These are phyloP conservation scores for Xerocomellus amylosporus DNA, from an alignment of 768 basidiomycete genomes.

Conservation along the genomic window DNA sequence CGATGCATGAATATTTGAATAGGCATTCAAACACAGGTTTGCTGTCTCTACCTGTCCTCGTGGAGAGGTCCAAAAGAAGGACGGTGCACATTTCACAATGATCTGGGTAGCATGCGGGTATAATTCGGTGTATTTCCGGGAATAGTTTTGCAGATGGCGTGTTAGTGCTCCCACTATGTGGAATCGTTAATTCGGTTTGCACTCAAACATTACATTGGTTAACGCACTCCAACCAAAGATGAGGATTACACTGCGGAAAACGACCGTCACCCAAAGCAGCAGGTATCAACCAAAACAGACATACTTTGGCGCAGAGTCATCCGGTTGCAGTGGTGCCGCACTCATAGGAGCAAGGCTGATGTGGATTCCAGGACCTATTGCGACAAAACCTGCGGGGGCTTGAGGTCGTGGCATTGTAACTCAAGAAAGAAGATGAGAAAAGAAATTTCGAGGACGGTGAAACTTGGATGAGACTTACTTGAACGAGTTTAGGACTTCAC, in stretches of 20 bases:
- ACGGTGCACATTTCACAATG: slow-evolving; percentile 22
- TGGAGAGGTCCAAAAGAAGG: slow-evolving; percentile 18
- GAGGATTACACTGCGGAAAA: slow-evolving; percentile 23
- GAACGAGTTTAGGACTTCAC: no score
- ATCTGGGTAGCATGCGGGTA: slow-evolving; percentile 29
- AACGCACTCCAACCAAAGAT: slow-evolving; percentile 32
- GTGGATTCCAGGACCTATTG: slow-evolving; percentile 16
- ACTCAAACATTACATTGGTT: neutral
- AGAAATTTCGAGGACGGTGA: neutral
- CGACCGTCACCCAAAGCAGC: neutral
- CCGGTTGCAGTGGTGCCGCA: neutral
- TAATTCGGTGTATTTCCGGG: slow-evolving; percentile 23
- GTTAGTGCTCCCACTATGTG: slow-evolving; percentile 26
- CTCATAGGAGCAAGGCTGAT: slow-evolving; percentile 2
- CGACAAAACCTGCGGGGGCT: slow-evolving; percentile 18
- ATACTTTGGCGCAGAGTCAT: slow-evolving; percentile 21
- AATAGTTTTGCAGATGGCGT: slow-evolving; percentile 26
- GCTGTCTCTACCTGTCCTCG: slow-evolving; percentile 11
- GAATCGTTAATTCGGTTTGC: neutral
- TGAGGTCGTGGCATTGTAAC: slow-evolving; percentile 9
- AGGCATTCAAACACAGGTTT: neutral
- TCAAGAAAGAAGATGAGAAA: neutral
- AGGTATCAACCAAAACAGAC: neutral
- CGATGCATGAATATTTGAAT: slow-evolving; percentile 2
- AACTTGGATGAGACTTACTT: no score